Evolutionary conservation across 176 grass and related monocot species (phyloP).

Genomic region (Bothriochloa decipiens): DNA sequence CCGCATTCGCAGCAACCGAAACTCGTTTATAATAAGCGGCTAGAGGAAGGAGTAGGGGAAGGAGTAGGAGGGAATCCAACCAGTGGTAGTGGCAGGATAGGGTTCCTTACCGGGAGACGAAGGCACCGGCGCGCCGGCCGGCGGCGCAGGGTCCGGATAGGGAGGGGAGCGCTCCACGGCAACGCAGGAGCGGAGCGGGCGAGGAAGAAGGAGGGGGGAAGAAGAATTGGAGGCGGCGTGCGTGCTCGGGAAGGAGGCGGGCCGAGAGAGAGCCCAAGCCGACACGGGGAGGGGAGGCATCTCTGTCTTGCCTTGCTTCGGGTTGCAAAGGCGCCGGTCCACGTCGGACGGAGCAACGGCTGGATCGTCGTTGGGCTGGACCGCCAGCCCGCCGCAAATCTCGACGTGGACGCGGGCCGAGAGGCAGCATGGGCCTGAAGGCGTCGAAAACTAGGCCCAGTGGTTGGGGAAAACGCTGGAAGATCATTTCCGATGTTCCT

Average conservation of each 20-base stretch:
- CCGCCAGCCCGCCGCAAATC: neutral
- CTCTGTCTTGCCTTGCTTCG: neutral
- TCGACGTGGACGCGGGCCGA: neutral
- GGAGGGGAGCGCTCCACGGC: constrained; percentile 3
- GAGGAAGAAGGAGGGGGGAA: neutral
- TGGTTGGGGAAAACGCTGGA: no score
- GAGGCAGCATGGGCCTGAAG: neutral
- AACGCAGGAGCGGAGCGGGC: neutral
- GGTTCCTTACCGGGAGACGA: constrained; percentile 12
- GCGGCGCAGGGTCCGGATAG: neutral
- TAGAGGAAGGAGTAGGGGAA: neutral
- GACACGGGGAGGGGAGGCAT: neutral
- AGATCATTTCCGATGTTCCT: no score
- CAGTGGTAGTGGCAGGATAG: neutral
- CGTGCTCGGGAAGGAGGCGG: constrained; percentile 17
- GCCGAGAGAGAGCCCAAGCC: neutral
- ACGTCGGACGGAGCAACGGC: neutral
- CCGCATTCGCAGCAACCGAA: neutral
- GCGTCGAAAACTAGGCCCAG: neutral
- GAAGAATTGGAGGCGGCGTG: constrained; percentile 2
- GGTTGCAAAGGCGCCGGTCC: neutral
- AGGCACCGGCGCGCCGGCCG: neutral
- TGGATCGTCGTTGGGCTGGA: neutral
- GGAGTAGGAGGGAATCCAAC: neutral
- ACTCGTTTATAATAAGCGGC: neutral